A percentile compares a stretch with the other conserved stretches of the same genome.
Conservation (phyloP, 139 green algal species). For the Chlamydomonas applanata region DNA sequence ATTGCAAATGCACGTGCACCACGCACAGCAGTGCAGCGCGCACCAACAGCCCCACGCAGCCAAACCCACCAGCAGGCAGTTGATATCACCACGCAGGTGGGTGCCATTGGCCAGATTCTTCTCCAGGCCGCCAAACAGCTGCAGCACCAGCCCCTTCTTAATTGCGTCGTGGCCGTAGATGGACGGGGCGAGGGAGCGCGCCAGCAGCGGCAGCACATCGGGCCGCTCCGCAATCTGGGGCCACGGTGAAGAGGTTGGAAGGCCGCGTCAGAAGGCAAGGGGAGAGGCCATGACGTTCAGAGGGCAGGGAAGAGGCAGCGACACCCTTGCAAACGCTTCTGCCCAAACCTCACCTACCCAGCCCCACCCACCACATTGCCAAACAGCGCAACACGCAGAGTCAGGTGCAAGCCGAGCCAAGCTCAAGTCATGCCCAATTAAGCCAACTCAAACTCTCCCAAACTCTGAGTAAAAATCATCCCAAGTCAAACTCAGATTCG, state of each 20-base stretch:
- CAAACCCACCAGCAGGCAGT: slow-evolving; percentile 89
- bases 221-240: slow-evolving; percentile 39
- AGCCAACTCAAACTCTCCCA: too few relatives aligned
- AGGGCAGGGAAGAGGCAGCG: slow-evolving; percentile 22
- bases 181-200: slow-evolving; percentile 85
- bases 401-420: too few relatives aligned
- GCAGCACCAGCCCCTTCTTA: slow-evolving; percentile 76
- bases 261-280: too few relatives aligned
- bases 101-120: slow-evolving; percentile 72
- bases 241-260: slow-evolving; percentile 5
- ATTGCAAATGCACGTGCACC: too few relatives aligned
- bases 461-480: too few relatives aligned
- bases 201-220: slow-evolving; percentile 81
- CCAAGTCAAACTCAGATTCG: background rate
- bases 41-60: too few relatives aligned
- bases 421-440: too few relatives aligned
- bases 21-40: too few relatives aligned
- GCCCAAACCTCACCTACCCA: too few relatives aligned
- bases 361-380: too few relatives aligned
- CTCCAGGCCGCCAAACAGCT: slow-evolving; percentile 68
- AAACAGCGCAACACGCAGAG: too few relatives aligned
- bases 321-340: background rate
- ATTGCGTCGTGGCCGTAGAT: slow-evolving; percentile 94
- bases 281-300: slow-evolving; percentile 51
- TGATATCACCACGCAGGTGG: slow-evolving; percentile 97